A percentile compares a stretch with the other conserved stretches of the same genome.
phyloP scores from a whole-genome alignment of 352 stramenopile genomes.

The Pythium chondricola region DNA sequence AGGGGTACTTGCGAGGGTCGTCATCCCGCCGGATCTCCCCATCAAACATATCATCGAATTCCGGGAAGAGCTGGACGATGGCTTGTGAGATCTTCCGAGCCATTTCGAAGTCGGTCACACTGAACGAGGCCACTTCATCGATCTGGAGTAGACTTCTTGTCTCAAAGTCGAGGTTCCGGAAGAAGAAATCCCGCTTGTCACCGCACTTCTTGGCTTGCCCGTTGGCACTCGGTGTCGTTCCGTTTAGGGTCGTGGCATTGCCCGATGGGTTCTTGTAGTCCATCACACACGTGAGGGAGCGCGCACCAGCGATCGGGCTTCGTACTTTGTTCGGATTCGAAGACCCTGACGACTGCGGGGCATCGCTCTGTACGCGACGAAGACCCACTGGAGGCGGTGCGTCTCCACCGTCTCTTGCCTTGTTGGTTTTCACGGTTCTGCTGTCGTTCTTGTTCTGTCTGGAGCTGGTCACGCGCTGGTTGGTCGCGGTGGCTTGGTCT shows the following conservation, averaged over 20 bases:
- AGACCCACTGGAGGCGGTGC: background rate
- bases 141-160: constrained; percentile 61
- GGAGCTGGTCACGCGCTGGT: too few relatives aligned
- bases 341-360: background rate
- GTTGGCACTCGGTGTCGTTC: constrained; percentile 10
- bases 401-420: background rate
- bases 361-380: background rate
- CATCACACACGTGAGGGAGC: constrained; percentile 7
- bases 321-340: background rate
- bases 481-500: constrained; percentile 5
- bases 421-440: too few relatives aligned
- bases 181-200: constrained; percentile 84
- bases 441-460: too few relatives aligned
- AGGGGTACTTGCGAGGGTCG: constrained; percentile 24
- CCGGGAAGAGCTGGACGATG: constrained; percentile 39
- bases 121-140: constrained; percentile 72
- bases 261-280: constrained; percentile 1
- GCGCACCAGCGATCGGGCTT: background rate
- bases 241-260: background rate
- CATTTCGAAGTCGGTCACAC: constrained; percentile 77
- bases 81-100: constrained; percentile 65
- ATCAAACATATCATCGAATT: background rate
- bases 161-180: constrained; percentile 67
- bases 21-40: background rate
- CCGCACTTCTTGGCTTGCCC: constrained; percentile 37